A percentile compares a stretch with the other conserved stretches of the same genome.
These are phyloP conservation scores for Trichoderma virens DNA, from an alignment of 495 filamentous ascomycete species.

Conservation along the genomic window DNA sequence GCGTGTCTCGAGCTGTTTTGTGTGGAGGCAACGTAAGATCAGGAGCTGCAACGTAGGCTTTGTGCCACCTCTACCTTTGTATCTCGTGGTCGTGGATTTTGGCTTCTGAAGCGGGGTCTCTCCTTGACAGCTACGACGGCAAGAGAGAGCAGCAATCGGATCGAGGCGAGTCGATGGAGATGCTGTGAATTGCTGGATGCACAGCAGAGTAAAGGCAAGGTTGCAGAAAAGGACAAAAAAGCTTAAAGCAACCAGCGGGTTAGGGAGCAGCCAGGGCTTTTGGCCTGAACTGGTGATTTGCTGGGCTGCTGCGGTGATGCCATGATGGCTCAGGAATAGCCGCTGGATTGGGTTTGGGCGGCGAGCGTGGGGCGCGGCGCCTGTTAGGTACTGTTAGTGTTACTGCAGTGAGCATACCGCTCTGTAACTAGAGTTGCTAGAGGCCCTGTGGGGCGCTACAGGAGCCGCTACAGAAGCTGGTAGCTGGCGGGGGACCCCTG, in stretches of 20 bases:
- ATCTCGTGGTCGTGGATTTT: background rate
- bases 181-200: background rate
- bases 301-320: background rate
- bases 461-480: no score
- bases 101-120: background rate
- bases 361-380: background rate
- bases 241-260: background rate
- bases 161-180: background rate
- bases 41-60: background rate
- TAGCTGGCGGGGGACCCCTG: no score
- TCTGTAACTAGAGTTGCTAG: no score
- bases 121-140: no score
- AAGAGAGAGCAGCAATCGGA: background rate
- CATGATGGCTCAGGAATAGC: background rate
- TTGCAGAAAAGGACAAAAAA: background rate
- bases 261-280: background rate
- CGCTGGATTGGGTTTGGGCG: background rate
- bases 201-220: background rate
- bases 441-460: no score
- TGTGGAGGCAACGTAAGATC: background rate
- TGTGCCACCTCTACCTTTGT: background rate
- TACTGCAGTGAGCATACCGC: background rate
- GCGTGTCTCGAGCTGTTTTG: slow-evolving; percentile 5
- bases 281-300: background rate
- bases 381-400: background rate